Evolutionary conservation across 164 flowering plant species (phyloP).

Genomic region (Echeveria elegans): DNA sequence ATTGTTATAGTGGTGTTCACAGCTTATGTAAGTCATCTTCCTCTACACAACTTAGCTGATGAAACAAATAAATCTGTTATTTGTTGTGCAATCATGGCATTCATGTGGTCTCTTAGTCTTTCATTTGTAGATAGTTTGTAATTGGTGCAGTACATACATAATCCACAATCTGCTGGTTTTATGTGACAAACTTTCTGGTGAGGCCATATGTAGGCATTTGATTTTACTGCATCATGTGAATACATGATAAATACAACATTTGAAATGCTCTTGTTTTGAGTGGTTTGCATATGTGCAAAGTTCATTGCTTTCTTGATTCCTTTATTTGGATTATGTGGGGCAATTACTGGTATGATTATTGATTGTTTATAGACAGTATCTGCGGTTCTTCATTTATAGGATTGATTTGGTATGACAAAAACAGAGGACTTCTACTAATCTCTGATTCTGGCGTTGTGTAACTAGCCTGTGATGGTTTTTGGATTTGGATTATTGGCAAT

Average conservation of each 20-base stretch:
- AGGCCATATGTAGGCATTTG: neutral
- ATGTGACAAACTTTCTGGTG: neutral
- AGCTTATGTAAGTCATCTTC: constrained; percentile 43
- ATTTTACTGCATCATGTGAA: neutral
- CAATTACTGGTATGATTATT: neutral
- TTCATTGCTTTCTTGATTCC: neutral
- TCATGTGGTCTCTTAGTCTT: neutral
- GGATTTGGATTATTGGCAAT: neutral
- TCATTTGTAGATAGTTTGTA: neutral
- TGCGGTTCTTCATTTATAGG: neutral
- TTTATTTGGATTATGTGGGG: neutral
- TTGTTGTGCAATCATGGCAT: neutral
- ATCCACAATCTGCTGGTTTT: neutral
- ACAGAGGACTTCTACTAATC: no score
- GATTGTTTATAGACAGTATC: neutral
- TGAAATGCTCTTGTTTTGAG: neutral
- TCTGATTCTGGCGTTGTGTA: neutral
- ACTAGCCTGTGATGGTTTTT: neutral
- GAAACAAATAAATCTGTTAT: neutral
- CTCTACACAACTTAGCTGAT: neutral
- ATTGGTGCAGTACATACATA: neutral
- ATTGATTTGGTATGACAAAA: neutral
- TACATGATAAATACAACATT: neutral
- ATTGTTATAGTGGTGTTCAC: constrained; percentile 61
- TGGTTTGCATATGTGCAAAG: neutral